These are phyloP conservation scores for Torulaspora pretoriensis DNA, from an alignment of 1,139 yeast genomes.

Conservation along the genomic window DNA sequence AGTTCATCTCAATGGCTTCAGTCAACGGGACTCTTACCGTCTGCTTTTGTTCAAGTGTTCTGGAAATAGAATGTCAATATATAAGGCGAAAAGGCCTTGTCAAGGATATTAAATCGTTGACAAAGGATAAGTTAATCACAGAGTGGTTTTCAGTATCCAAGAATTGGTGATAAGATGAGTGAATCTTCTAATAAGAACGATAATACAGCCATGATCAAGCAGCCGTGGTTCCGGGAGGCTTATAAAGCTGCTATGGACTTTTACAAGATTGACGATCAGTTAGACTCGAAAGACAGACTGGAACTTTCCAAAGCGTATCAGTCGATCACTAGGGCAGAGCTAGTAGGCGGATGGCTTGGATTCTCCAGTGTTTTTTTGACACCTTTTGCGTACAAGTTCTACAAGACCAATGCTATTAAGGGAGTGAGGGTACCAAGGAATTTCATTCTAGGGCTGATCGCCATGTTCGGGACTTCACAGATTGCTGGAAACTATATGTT, in stretches of 20 bases:
- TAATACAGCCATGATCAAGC: slow-evolving; percentile 9
- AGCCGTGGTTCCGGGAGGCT: slow-evolving; percentile 34
- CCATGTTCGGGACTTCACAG: slow-evolving; percentile 35
- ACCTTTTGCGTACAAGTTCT: slow-evolving; percentile 34
- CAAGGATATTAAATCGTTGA: neutral
- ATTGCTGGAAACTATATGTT: slow-evolving; percentile 33
- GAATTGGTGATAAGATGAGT: slow-evolving; percentile 1
- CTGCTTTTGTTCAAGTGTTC: neutral
- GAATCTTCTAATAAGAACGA: slow-evolving; percentile 4
- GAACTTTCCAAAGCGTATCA: slow-evolving; percentile 26
- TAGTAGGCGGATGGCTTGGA: slow-evolving; percentile 37
- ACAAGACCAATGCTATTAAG: slow-evolving; percentile 33
- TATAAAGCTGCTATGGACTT: slow-evolving; percentile 33
- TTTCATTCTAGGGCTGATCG: slow-evolving; percentile 36
- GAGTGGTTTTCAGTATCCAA: too few species aligned
- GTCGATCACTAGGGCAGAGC: slow-evolving; percentile 27
- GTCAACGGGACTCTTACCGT: neutral
- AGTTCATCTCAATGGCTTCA: slow-evolving; percentile 24
- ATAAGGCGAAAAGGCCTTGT: neutral
- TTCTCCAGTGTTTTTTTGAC: slow-evolving; percentile 34
- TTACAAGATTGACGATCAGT: slow-evolving; percentile 30
- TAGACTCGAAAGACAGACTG: slow-evolving; percentile 31
- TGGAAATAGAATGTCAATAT: neutral
- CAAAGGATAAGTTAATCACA: too few species aligned
- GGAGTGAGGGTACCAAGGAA: slow-evolving; percentile 38